Base-by-base conservation (phyloP, 2,329 filamentous ascomycete genomes). In the Cytospora chrysosperma region DNA sequence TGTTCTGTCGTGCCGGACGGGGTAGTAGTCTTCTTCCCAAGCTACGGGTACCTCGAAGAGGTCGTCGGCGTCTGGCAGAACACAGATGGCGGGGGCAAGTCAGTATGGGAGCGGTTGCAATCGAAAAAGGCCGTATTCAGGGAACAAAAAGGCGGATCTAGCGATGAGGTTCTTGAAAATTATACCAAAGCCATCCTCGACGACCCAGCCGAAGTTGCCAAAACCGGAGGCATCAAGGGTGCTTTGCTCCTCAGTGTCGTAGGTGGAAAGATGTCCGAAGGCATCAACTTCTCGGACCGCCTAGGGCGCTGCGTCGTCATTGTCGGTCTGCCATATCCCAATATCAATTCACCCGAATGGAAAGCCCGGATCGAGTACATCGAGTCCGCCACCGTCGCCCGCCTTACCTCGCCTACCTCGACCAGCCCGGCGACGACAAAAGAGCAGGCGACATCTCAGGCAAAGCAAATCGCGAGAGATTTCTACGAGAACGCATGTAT, bases 401-500 rank as follows among this genome's bases (percentile, higher is more conserved):
- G 77, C 1, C 73, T 84, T 0, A 34, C 37, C 26, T 28, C 21
- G 19, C 34, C 53, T 4, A 27, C 32, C 26, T 47, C 21, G 19
- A 67, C 66, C 1, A 64, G 53, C 0, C 52, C 50, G 13, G 34
- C 54, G 0, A 51, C 49, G 43, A 68, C 51, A 0, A 67, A 63
- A 28, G 63, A 68, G 15, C 72, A 76, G 47, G 80, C 78, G 0
- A 69, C 75, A 61, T 70, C 63, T 21, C 58, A 61, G 43, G 79
- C 79, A 0, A 87, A 85, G 69, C 81, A 84, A 68, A 78, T 88
- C 5, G 88, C 89, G 2, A 80, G 89, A 59, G 91, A 94, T 65
- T 96, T 92, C 72, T 96, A 96, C 72, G 93, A 97, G 74, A 98
- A 98, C 73, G 87, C 92, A 0, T 97, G 93, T 74, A 97, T 99